phyloP scores from a whole-genome alignment of 352 stramenopile species.

The Globisporangium polare region DNA sequence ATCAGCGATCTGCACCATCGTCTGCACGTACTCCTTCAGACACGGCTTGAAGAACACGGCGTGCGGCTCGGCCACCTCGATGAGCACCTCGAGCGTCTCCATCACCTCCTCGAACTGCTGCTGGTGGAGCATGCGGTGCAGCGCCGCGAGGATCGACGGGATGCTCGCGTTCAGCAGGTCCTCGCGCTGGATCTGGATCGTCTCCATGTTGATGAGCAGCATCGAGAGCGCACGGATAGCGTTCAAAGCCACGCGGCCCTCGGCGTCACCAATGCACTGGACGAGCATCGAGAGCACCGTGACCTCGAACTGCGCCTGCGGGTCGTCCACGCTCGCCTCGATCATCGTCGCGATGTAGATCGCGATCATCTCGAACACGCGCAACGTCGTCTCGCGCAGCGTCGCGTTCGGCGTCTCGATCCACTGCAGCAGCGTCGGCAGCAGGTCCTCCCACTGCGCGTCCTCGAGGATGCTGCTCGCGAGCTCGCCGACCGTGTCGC shows the following conservation, averaged over 20 bases:
- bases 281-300: conserved; percentile 52
- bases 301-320: conserved; percentile 31
- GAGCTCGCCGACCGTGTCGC: conserved; percentile 80
- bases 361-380: conserved; percentile 78
- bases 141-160: conserved; percentile 44
- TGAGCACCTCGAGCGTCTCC: conserved; percentile 78
- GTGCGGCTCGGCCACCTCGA: conserved; percentile 75
- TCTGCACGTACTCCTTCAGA: conserved; percentile 54
- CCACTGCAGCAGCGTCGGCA: conserved; percentile 71
- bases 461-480: conserved; percentile 77
- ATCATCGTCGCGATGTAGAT: conserved; percentile 66
- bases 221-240: conserved; percentile 64
- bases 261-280: conserved; percentile 40
- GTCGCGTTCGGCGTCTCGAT: conserved; percentile 37
- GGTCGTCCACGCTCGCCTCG: conserved; percentile 25
- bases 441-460: conserved; percentile 70
- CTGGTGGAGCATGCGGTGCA: conserved; percentile 49
- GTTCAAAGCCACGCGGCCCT: conserved; percentile 71
- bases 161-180: conserved; percentile 49
- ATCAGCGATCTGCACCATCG: conserved; percentile 73
- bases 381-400: conserved; percentile 65
- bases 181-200: conserved; percentile 45
- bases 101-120: conserved; percentile 68
- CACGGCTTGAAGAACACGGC: conserved; percentile 65
- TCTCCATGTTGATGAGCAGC: conserved; percentile 73